Conservation (phyloP, 1,139 yeast genomes). For the Entelexis paramagnoliae region DNA sequence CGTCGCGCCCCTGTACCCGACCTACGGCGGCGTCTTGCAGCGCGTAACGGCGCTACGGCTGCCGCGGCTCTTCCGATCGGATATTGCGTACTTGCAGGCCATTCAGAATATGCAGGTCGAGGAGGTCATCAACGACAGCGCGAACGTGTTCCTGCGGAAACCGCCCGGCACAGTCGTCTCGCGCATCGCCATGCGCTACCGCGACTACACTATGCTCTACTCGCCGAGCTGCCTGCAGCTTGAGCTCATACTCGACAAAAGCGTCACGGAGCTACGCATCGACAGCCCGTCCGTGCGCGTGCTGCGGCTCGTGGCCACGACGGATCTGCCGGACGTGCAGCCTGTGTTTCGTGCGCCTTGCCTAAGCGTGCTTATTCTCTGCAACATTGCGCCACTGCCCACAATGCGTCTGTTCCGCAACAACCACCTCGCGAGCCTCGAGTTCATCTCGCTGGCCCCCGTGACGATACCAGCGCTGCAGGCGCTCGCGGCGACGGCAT, state of each 20-base stretch:
- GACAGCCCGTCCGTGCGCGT: conserved; percentile 10
- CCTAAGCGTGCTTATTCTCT: conserved; percentile 17
- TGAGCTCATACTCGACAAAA: conserved; percentile 8
- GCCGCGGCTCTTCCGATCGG: conserved; percentile 10
- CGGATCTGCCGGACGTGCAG: conserved; percentile 16
- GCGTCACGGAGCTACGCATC: conserved; percentile 5
- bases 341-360: conserved; percentile 15
- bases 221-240: conserved; percentile 8
- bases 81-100: neutral
- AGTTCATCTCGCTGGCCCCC: conserved; percentile 22
- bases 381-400: conserved; percentile 18
- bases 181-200: conserved; percentile 13
- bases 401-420: conserved; percentile 9
- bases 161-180: neutral
- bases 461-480: conserved; percentile 19
- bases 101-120: conserved; percentile 15
- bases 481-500: conserved; percentile 8
- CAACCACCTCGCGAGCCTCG: conserved; percentile 13
- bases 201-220: conserved; percentile 8
- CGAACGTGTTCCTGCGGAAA: neutral
- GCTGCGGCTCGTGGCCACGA: conserved; percentile 19
- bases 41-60: conserved; percentile 10
- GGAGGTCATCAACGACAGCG: conserved; percentile 13
- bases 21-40: conserved; percentile 8
- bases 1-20: neutral